A percentile compares a stretch with the other conserved stretches of the same genome.
Evolutionary conservation across 352 stramenopile genomes (phyloP).

Genomic region (Elongisporangium anandrum): DNA sequence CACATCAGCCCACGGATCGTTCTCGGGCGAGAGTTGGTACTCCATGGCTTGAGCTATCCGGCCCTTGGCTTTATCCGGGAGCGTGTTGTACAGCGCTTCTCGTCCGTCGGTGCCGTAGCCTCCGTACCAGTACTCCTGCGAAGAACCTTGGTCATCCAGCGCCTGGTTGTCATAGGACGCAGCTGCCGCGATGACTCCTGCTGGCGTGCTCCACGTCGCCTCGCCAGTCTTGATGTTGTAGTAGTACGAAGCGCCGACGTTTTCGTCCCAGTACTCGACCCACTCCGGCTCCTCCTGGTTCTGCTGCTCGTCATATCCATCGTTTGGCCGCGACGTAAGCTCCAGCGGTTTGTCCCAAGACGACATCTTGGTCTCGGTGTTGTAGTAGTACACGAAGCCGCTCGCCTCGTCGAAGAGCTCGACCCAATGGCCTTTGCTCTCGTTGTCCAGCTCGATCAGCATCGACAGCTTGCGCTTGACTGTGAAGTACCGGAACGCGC

Average conservation of each 20-base stretch:
- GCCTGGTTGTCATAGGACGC: not conserved
- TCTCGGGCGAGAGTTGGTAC: slow-evolving; percentile 2
- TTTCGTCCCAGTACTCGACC: slow-evolving; percentile 77
- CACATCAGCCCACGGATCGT: slow-evolving; percentile 5
- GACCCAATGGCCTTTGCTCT: slow-evolving; percentile 33
- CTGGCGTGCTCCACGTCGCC: slow-evolving; percentile 57
- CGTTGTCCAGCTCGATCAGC: slow-evolving; percentile 21
- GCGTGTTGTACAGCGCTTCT: slow-evolving; percentile 13
- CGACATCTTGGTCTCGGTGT: slow-evolving; percentile 41
- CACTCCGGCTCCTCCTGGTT: slow-evolving; percentile 21
- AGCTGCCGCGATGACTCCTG: slow-evolving; percentile 2
- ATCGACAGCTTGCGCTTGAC: slow-evolving; percentile 32
- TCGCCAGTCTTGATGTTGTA: slow-evolving; percentile 68
- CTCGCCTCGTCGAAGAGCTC: slow-evolving; percentile 68
- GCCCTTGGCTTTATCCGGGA: slow-evolving; percentile 11
- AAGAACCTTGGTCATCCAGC: not conserved
- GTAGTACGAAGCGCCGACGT: slow-evolving; percentile 55
- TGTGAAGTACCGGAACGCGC: slow-evolving; percentile 44
- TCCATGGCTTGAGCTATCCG: slow-evolving; percentile 8
- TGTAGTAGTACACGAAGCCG: slow-evolving; percentile 69
- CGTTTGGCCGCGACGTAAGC: not conserved
- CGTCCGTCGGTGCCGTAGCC: slow-evolving; percentile 6
- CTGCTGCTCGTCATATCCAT: slow-evolving; percentile 8
- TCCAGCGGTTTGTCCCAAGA: slow-evolving; percentile 31
- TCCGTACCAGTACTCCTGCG: not conserved